phyloP scores from a whole-genome alignment of 306 rosid species.

The Medicago ruthenica region DNA sequence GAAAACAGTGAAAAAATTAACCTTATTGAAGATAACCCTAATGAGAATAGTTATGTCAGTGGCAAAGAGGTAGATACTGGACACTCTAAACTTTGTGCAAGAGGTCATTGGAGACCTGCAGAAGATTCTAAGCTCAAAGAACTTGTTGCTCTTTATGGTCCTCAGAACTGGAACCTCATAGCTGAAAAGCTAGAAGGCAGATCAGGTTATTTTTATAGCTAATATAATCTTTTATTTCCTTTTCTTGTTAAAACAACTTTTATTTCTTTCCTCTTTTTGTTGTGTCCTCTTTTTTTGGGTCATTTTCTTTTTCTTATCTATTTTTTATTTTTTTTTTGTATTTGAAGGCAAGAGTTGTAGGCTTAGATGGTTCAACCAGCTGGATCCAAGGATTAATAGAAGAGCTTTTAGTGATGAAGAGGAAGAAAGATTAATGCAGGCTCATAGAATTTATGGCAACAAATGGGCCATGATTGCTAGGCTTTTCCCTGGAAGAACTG shows the following conservation, averaged over 20 bases:
- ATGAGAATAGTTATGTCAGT: conserved; percentile 43
- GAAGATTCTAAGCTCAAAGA: conserved; percentile 95
- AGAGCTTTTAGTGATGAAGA: conserved; percentile 90
- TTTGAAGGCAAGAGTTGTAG: conserved; percentile 91
- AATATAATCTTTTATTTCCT: too few relatives aligned
- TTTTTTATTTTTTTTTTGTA: background rate
- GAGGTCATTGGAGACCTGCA: conserved; percentile 99
- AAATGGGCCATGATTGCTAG: conserved; percentile 99
- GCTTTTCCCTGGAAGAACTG: conserved; percentile 96
- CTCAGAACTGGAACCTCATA: conserved; percentile 97
- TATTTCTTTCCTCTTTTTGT: too few relatives aligned
- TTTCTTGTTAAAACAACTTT: too few relatives aligned
- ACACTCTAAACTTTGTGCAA: conserved; percentile 83
- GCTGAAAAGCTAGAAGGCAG: conserved; percentile 98
- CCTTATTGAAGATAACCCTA: conserved; percentile 48
- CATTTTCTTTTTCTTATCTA: background rate
- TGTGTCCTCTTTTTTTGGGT: background rate
- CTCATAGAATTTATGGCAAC: conserved; percentile 93
- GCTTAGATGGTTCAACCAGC: conserved; percentile 95
- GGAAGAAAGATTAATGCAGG: conserved; percentile 94
- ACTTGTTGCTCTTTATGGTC: conserved; percentile 91
- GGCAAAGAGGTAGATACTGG: conserved; percentile 59
- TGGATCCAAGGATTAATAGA: conserved; percentile 96
- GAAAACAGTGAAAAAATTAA: conserved; percentile 45
- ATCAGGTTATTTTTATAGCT: conserved; percentile 62